Evolutionary conservation across 768 basidiomycete genomes (phyloP).

Genomic region (Suillus tomentosus): DNA sequence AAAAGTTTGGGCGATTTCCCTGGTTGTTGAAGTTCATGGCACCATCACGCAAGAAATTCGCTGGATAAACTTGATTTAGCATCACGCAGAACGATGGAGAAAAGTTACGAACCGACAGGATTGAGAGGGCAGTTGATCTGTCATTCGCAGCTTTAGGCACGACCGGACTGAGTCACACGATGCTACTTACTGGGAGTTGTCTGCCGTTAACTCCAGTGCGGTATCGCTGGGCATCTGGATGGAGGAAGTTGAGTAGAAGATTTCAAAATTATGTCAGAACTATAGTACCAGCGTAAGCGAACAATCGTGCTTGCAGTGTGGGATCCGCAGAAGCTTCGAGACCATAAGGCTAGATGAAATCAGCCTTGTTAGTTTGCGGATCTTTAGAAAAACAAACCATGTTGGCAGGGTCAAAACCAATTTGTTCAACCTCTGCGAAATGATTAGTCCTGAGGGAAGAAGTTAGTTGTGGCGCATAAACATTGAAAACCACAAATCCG

Average conservation of each 20-base stretch:
- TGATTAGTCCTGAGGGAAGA: constrained; percentile 23
- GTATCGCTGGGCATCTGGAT: constrained; percentile 40
- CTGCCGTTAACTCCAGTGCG: constrained; percentile 41
- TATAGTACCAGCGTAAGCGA: constrained; percentile 51
- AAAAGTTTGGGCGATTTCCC: constrained; percentile 42
- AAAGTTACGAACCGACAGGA: constrained; percentile 34
- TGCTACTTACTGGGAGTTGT: constrained; percentile 35
- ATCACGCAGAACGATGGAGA: no score
- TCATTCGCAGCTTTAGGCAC: neutral
- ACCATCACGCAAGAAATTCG: constrained; percentile 43
- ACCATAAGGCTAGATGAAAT: constrained; percentile 26
- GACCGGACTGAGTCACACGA: neutral
- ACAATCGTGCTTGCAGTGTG: constrained; percentile 57
- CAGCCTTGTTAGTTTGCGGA: neutral
- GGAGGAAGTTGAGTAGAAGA: neutral
- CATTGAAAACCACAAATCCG: constrained; percentile 15
- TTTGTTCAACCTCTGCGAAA: constrained; percentile 43
- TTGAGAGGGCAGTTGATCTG: constrained; percentile 41
- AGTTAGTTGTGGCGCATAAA: constrained; percentile 4
- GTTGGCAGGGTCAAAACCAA: constrained; percentile 52
- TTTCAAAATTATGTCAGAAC: constrained; percentile 8
- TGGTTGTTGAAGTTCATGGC: constrained; percentile 39
- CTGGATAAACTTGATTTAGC: constrained; percentile 17
- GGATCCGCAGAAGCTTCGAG: constrained; percentile 57
- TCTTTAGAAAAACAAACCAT: constrained; percentile 32